Percentiles rank a stretch among this genome's conserved stretches.
Conservation (phyloP, 2,329 filamentous ascomycete genomes). For the Cladophialophora psammophila region DNA sequence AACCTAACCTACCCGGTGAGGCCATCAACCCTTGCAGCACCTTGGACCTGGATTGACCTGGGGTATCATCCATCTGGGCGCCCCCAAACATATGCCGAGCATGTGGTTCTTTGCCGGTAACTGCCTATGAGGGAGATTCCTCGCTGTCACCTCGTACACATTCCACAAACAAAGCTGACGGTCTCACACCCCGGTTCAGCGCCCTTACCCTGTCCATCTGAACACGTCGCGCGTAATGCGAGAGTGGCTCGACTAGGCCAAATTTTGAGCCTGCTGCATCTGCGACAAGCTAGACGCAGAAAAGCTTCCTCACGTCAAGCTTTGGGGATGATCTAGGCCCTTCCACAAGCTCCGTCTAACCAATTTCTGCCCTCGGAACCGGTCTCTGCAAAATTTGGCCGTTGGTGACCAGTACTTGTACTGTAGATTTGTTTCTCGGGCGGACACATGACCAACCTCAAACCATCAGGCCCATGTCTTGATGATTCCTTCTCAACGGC, state of each 20-base stretch:
- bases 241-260: not conserved
- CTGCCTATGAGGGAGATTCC: not conserved
- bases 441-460: not conserved
- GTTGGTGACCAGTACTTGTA: not conserved
- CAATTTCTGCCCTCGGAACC: not conserved
- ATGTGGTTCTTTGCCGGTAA: not conserved
- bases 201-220: not conserved
- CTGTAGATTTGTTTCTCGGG: not conserved
- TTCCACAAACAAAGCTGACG: not conserved
- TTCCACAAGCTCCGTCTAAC: not conserved
- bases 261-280: not conserved
- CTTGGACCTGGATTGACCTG: not conserved
- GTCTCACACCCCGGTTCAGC: not conserved
- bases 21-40: not conserved
- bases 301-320: conserved; percentile 25
- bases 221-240: not conserved
- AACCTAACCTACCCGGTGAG: not conserved
- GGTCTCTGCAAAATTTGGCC: not conserved
- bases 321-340: conserved; percentile 13
- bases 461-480: not conserved
- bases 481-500: conserved; percentile 23
- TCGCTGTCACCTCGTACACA: not conserved
- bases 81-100: conserved; percentile 2
- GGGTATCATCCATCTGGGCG: not conserved
- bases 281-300: conserved; percentile 18